phyloP scores from a whole-genome alignment of 1,284 basidiomycete species.

The Trichosporon faecale region DNA sequence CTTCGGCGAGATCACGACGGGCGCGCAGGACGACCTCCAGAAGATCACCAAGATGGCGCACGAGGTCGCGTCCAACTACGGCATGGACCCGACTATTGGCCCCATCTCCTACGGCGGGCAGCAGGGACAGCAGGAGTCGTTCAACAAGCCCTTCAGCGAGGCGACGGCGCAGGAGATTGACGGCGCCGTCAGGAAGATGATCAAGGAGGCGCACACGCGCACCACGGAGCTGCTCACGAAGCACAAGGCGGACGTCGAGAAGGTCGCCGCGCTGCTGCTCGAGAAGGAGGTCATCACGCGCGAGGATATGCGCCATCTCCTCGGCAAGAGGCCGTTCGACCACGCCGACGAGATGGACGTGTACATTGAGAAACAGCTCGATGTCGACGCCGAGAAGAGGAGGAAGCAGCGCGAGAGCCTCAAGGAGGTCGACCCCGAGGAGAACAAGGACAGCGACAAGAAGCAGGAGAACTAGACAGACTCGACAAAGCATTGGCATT shows the following conservation, averaged over 20 bases:
- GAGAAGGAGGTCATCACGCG: slow-evolving; percentile 94
- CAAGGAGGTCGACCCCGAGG: slow-evolving; percentile 8
- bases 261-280: slow-evolving; percentile 83
- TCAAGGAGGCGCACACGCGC: slow-evolving; percentile 78
- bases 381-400: slow-evolving; percentile 34
- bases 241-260: slow-evolving; percentile 85
- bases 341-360: slow-evolving; percentile 88
- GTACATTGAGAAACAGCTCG: slow-evolving; percentile 66
- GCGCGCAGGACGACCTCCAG: slow-evolving; percentile 94
- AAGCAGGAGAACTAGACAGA: slow-evolving; percentile 4
- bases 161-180: slow-evolving; percentile 94
- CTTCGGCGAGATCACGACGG: slow-evolving; percentile 94
- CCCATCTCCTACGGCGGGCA: slow-evolving; percentile 91
- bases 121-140: slow-evolving; percentile 76
- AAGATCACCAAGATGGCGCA: slow-evolving; percentile 99
- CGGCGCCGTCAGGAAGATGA: slow-evolving; percentile 87
- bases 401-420: slow-evolving; percentile 19
- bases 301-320: slow-evolving; percentile 49
- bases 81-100: slow-evolving; percentile 92
- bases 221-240: slow-evolving; percentile 78
- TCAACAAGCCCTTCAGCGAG: slow-evolving; percentile 98
- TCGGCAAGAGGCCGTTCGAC: slow-evolving; percentile 49
- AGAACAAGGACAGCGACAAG: background rate
- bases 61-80: slow-evolving; percentile 85
- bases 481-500: background rate